A percentile compares a stretch with the other conserved stretches of the same genome.
These are phyloP conservation scores for Petunia secreta DNA, from an alignment of 257 asterid genomes.

Conservation along the genomic window DNA sequence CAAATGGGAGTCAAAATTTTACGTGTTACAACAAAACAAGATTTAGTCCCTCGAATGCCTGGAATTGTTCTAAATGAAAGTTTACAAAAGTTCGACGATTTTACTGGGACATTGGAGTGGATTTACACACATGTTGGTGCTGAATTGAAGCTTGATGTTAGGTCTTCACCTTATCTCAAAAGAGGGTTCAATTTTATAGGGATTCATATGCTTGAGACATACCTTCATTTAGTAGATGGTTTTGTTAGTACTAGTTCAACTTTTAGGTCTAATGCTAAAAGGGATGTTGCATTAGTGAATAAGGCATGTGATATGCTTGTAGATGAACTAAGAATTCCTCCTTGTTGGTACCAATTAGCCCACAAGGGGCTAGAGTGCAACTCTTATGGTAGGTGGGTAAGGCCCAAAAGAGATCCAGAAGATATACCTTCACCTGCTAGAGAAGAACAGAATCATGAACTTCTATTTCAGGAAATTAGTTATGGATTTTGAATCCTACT, in stretches of 20 bases:
- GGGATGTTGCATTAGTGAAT: slow-evolving; percentile 79
- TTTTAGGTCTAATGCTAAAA: slow-evolving; percentile 58
- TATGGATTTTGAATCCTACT: background rate
- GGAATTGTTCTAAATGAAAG: slow-evolving; percentile 73
- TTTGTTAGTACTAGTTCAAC: slow-evolving; percentile 42
- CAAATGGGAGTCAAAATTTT: slow-evolving; percentile 63
- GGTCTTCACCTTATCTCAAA: slow-evolving; percentile 62
- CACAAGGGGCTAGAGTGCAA: slow-evolving; percentile 67
- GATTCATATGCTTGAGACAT: slow-evolving; percentile 73
- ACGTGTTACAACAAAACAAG: slow-evolving; percentile 65
- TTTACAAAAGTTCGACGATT: slow-evolving; percentile 66
- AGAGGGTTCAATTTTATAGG: slow-evolving; percentile 62
- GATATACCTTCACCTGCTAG: slow-evolving; percentile 61
- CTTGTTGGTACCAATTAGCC: slow-evolving; percentile 64
- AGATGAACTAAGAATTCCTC: slow-evolving; percentile 75
- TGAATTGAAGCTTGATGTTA: slow-evolving; percentile 60
- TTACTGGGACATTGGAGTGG: slow-evolving; percentile 81
- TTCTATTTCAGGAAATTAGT: background rate
- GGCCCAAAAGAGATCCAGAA: slow-evolving; percentile 67
- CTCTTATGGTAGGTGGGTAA: slow-evolving; percentile 74
- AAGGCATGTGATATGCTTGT: slow-evolving; percentile 75
- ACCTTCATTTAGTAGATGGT: slow-evolving; percentile 76
- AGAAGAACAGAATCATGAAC: slow-evolving; percentile 27
- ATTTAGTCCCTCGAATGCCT: slow-evolving; percentile 72
- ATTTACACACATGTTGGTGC: slow-evolving; percentile 80